Conservation (phyloP, 176 grass and related monocot genomes). For the Cenchrus fungigraminus region DNA sequence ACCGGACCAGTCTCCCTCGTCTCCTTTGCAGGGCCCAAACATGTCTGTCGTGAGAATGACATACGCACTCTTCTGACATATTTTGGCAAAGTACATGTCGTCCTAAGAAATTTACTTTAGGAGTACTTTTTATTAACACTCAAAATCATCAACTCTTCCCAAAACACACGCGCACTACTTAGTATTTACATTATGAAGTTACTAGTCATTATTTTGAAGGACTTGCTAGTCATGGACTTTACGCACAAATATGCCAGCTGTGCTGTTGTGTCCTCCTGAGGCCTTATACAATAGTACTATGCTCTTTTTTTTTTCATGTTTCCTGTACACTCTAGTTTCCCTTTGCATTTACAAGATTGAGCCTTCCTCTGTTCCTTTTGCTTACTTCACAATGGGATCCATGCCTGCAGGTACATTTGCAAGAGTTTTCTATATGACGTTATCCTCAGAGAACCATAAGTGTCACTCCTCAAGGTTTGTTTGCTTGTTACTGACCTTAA, state of each 20-base stretch:
- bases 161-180: constrained; percentile 33
- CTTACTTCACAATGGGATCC: constrained; percentile 50
- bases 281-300: constrained; percentile 33
- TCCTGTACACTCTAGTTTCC: constrained; percentile 39
- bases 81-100: background rate
- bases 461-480: background rate
- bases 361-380: background rate
- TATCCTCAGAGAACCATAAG: background rate
- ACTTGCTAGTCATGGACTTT: constrained; percentile 18
- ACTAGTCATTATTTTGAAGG: background rate
- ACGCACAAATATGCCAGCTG: background rate
- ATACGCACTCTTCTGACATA: too few species aligned
- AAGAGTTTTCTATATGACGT: background rate
- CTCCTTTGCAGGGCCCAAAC: too few species aligned
- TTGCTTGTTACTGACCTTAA: constrained; percentile 62
- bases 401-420: constrained; percentile 45
- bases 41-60: too few species aligned
- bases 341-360: constrained; percentile 58
- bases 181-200: constrained; percentile 48
- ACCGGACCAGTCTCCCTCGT: too few species aligned
- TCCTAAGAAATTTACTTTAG: background rate
- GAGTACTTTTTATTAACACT: constrained; percentile 15
- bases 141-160: background rate
- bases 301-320: background rate
- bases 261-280: background rate